Percentiles rank a stretch among this genome's conserved stretches.
These are phyloP conservation scores for Talaromyces sp. DNA, from an alignment of 2,329 filamentous ascomycete genomes.

Conservation along the genomic window DNA sequence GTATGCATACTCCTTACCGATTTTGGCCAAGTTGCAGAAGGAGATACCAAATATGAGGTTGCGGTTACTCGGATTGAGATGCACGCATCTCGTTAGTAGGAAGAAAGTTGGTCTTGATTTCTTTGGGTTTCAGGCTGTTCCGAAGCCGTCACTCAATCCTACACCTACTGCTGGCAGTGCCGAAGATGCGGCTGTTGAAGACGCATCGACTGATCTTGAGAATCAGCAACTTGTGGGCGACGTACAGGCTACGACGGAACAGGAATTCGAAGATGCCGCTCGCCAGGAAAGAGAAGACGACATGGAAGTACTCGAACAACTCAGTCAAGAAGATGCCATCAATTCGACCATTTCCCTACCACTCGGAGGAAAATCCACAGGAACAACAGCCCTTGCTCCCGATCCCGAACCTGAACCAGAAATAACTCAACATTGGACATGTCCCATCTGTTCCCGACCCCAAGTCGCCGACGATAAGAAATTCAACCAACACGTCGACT, in stretches of 20 bases:
- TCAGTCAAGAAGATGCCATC: constrained; percentile 54
- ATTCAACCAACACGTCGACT: constrained; percentile 91
- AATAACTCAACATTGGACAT: constrained; percentile 66
- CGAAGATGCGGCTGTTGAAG: not conserved
- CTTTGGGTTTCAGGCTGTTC: constrained; percentile 56
- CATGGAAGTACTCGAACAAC: constrained; percentile 58
- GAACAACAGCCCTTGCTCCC: not conserved
- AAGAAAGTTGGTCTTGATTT: constrained; percentile 79
- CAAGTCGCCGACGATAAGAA: constrained; percentile 69
- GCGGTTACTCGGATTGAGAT: constrained; percentile 81
- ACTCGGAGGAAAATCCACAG: not conserved
- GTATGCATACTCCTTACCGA: constrained; percentile 75
- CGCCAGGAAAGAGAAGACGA: constrained; percentile 59
- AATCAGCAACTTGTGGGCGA: not conserved
- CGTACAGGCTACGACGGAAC: constrained; percentile 62
- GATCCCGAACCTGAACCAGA: not conserved
- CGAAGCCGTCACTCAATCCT: constrained; percentile 14
- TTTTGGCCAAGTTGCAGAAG: constrained; percentile 78
- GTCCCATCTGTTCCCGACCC: constrained; percentile 78
- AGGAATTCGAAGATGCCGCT: constrained; percentile 62
- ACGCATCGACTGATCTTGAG: not conserved
- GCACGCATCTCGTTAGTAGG: constrained; percentile 80
- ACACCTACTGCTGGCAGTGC: not conserved
- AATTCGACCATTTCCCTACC: not conserved
- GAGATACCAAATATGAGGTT: constrained; percentile 77